Base-by-base conservation (phyloP, 805 yeast genomes). In the Isabelozyma pseudorhagii region DNA sequence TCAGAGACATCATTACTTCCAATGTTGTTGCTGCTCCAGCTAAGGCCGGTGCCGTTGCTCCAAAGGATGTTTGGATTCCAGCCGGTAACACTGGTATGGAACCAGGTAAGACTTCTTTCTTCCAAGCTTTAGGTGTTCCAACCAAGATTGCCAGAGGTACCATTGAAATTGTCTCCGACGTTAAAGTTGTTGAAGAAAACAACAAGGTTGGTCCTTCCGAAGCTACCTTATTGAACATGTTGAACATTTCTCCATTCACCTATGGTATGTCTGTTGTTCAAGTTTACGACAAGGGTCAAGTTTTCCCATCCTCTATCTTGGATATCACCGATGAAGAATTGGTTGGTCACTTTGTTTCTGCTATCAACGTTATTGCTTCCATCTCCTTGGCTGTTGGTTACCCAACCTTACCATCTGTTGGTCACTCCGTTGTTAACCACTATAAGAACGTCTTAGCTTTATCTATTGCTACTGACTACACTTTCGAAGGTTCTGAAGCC, bases 141-240 rank as follows among this genome's bases (percentile, higher is more conserved):
- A 94, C 99, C 89, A 94, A 94, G 96, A 94, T 94, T 91, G 94
- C 97, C 80, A 92, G 99, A 89, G 99, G 99, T 94, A 91, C 97
- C 81, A 94, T 94, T 86, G 99, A 94, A 83, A 94, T 94, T 80
- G 91, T 90, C 77, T 79, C 87, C 67, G 99, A 94, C 74, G 96
- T 94, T 71, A 89, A 89, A 83, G 97, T 94, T 74, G 96, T 92
- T 71, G 84, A 80, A 59, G 85, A 86, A 58, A 89, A 89, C 70
- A 71, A 72, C 74, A 89, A 81, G 80, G 99, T 94, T 71, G 99
- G 99, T 83, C 96, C 93, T 69, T 94, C 99, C 68, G 99, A 94
- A 85, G 98, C 99, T 66, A 74, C 97, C 65, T 83, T 94, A 80
- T 87, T 94, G 77, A 94, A 94, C 91, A 89, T 94, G 98, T 86